A percentile compares a stretch with the other conserved stretches of the same genome.
These are phyloP conservation scores for Staphylotrichum tortipilum DNA, from an alignment of 495 filamentous ascomycete species.

Conservation along the genomic window DNA sequence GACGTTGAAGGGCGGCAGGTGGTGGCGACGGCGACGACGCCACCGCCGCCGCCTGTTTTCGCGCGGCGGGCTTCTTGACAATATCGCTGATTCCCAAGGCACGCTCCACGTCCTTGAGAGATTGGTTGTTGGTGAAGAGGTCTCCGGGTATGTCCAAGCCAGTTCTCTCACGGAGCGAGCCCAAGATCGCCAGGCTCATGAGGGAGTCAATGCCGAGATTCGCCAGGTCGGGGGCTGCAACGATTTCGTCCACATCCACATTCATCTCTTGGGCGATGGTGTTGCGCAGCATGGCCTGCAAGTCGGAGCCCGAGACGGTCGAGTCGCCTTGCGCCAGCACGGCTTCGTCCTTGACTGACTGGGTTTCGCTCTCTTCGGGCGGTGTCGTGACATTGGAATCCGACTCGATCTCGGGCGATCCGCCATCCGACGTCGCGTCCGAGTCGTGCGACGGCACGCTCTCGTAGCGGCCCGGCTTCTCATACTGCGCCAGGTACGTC, in stretches of 20 bases:
- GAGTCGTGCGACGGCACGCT: conserved; percentile 19
- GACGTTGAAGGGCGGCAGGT: too few species aligned
- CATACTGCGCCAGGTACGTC: conserved; percentile 43
- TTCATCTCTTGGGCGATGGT: conserved; percentile 64
- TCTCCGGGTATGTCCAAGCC: conserved; percentile 39
- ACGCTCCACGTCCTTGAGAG: conserved; percentile 40
- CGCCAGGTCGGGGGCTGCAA: conserved; percentile 40
- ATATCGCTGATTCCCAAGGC: conserved; percentile 35
- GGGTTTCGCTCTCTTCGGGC: conserved; percentile 36
- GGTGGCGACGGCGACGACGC: conserved; percentile 18
- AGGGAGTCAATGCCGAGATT: conserved; percentile 55
- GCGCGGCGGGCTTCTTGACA: conserved; percentile 27
- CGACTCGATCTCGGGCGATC: conserved; percentile 34
- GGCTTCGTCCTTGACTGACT: conserved; percentile 35
- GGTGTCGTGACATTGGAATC: conserved; percentile 43
- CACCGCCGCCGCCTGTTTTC: conserved; percentile 30
- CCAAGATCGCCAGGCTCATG: conserved; percentile 48
- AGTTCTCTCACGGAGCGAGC: conserved; percentile 51
- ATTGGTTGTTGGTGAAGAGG: conserved; percentile 39
- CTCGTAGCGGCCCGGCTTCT: conserved; percentile 29
- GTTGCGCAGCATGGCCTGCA: conserved; percentile 45
- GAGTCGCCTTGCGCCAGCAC: neutral
- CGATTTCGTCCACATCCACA: conserved; percentile 54
- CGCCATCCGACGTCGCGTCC: conserved; percentile 32
- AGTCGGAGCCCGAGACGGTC: conserved; percentile 24